phyloP scores from a whole-genome alignment of 768 basidiomycete species.

The Tephrocybe rancida region DNA sequence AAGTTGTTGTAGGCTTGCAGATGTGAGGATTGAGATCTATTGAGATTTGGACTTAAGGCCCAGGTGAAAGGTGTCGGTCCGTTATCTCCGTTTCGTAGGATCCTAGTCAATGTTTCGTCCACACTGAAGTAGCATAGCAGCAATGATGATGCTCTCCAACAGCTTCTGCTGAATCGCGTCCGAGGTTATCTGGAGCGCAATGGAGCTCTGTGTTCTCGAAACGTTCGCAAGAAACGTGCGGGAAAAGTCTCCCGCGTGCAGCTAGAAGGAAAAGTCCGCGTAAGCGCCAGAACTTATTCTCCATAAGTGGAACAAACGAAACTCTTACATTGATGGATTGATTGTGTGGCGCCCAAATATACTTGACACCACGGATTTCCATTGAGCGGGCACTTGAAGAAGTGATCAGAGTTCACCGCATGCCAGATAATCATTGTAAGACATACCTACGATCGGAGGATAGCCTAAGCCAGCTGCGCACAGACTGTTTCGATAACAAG shows the following conservation, averaged over 20 bases:
- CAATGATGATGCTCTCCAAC: slow-evolving; percentile 52
- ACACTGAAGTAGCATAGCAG: slow-evolving; percentile 56
- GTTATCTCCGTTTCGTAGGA: no score
- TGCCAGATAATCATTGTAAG: neutral
- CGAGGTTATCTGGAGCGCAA: slow-evolving; percentile 57
- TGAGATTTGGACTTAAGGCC: no score
- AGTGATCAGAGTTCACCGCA: neutral
- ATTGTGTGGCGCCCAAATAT: slow-evolving; percentile 58
- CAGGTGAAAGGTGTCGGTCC: no score
- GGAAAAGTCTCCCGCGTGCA: slow-evolving; percentile 41
- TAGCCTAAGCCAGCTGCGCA: slow-evolving; percentile 56
- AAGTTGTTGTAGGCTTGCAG: no score
- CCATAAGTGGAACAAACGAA: neutral
- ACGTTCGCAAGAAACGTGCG: slow-evolving; percentile 50
- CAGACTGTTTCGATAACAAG: slow-evolving; percentile 47
- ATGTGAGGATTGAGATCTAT: no score
- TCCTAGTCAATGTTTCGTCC: slow-evolving; percentile 63
- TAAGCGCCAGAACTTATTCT: neutral
- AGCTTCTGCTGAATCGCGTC: slow-evolving; percentile 58
- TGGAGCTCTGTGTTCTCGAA: slow-evolving; percentile 41
- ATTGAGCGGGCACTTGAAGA: slow-evolving; percentile 47
- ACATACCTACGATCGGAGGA: slow-evolving; percentile 46
- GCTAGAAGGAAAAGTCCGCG: slow-evolving; percentile 30
- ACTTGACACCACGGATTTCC: slow-evolving; percentile 50
- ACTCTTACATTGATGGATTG: slow-evolving; percentile 53